These are phyloP conservation scores for Penicillium crustosum DNA, from an alignment of 2,329 filamentous ascomycete species.

Conservation along the genomic window DNA sequence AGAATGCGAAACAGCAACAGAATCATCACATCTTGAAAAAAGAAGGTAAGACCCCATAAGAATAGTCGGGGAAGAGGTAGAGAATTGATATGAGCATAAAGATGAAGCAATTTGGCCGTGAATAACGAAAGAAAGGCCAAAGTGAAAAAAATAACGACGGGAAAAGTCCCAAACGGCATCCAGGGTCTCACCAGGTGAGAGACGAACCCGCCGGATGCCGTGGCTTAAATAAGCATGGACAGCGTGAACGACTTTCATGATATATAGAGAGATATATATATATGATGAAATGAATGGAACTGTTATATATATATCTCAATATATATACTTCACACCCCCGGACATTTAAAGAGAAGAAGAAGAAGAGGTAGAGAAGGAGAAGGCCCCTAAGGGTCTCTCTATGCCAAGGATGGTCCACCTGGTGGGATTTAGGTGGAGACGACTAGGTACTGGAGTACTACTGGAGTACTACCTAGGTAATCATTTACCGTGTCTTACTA, in stretches of 20 bases:
- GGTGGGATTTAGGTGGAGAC: neutral
- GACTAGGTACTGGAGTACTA: neutral
- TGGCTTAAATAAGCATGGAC: conserved; percentile 14
- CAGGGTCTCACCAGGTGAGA: conserved; percentile 14
- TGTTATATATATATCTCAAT: neutral
- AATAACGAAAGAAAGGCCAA: conserved; percentile 30
- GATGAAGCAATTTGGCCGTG: conserved; percentile 28
- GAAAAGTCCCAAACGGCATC: conserved; percentile 31
- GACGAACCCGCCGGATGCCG: conserved; percentile 11
- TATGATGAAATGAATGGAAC: neutral
- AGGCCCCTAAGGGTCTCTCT: neutral
- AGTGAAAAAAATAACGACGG: conserved; percentile 33
- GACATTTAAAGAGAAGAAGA: neutral
- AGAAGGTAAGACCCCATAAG: conserved; percentile 32
- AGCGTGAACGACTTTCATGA: conserved; percentile 12
- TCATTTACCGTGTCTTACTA: too few relatives aligned
- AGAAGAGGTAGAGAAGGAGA: neutral
- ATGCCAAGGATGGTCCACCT: neutral
- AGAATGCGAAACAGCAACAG: conserved; percentile 26
- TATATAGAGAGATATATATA: neutral
- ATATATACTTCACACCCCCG: neutral
- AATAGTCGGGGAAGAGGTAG: conserved; percentile 25
- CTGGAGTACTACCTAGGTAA: neutral
- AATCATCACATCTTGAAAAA: conserved; percentile 32
- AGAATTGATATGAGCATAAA: conserved; percentile 31